These are phyloP conservation scores for Boletus huronensis DNA, from an alignment of 768 basidiomycete species.

Conservation along the genomic window DNA sequence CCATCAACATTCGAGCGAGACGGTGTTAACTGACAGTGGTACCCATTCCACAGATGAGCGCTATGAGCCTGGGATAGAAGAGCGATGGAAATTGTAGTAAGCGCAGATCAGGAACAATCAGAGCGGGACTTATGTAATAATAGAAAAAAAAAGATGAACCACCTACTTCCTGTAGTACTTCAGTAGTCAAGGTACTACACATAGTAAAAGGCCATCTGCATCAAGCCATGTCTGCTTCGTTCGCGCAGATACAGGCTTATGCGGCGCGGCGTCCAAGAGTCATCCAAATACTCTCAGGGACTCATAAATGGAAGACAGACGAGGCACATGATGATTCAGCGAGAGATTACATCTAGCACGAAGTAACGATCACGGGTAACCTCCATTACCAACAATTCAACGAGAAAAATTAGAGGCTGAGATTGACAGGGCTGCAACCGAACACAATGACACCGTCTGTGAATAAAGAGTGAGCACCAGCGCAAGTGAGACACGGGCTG, in stretches of 20 bases:
- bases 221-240: neutral
- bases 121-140: too few relatives aligned
- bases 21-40: too few relatives aligned
- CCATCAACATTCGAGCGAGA: too few relatives aligned
- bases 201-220: neutral
- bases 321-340: neutral
- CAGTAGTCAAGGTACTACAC: neutral
- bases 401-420: neutral
- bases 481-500: neutral
- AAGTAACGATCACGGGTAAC: neutral
- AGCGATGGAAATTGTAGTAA: too few relatives aligned
- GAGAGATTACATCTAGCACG: neutral
- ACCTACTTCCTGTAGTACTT: neutral
- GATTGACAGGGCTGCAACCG: neutral
- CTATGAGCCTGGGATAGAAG: too few relatives aligned
- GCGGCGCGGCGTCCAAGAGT: neutral
- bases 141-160: neutral
- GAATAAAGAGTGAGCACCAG: neutral
- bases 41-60: too few relatives aligned
- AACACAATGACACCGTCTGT: neutral
- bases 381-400: neutral
- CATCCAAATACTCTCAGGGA: neutral
- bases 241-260: neutral
- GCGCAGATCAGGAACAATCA: neutral
- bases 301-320: neutral